A percentile compares a stretch with the other conserved stretches of the same genome.
Conservation (phyloP, 192 early-diverging fungal genomes). For the Coemansia sp. region DNA sequence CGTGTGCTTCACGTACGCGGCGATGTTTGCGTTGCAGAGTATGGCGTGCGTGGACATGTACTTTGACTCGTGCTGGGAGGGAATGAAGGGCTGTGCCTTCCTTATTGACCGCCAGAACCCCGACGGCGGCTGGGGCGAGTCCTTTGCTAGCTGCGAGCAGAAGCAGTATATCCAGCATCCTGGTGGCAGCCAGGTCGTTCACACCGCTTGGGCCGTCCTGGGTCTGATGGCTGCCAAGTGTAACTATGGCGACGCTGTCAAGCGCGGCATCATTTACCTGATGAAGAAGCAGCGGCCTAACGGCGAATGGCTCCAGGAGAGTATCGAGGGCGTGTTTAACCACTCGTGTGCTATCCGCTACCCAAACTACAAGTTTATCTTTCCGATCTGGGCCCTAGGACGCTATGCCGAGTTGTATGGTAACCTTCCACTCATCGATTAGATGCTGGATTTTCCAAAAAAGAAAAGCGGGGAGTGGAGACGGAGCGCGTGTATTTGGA, state of each 20-base stretch:
- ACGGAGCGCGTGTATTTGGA: background rate
- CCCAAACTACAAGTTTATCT: slow-evolving; percentile 92
- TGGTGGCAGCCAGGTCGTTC: slow-evolving; percentile 82
- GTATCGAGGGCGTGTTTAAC: slow-evolving; percentile 98
- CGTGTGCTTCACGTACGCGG: slow-evolving; percentile 96
- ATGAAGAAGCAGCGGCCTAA: slow-evolving; percentile 84
- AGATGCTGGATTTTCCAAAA: background rate
- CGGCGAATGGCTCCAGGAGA: slow-evolving; percentile 96
- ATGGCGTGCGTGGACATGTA: slow-evolving; percentile 78
- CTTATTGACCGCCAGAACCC: slow-evolving; percentile 79
- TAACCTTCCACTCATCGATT: slow-evolving; percentile 51
- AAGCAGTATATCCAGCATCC: slow-evolving; percentile 47
- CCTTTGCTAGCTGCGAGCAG: slow-evolving; percentile 68
- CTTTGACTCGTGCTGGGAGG: slow-evolving; percentile 75
- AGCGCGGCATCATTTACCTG: slow-evolving; percentile 65
- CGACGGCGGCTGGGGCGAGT: slow-evolving; percentile 98
- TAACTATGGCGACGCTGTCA: slow-evolving; percentile 66
- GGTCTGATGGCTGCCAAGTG: slow-evolving; percentile 90
- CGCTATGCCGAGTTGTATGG: slow-evolving; percentile 76
- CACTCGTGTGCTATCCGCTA: slow-evolving; percentile 83
- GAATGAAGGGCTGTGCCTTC: slow-evolving; percentile 85
- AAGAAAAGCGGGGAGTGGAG: background rate
- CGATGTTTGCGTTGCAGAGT: slow-evolving; percentile 87
- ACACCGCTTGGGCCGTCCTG: slow-evolving; percentile 87
- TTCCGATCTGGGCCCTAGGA: slow-evolving; percentile 90